Evolutionary conservation across 495 filamentous ascomycete genomes (phyloP).

Genomic region (Viridothelium virens): DNA sequence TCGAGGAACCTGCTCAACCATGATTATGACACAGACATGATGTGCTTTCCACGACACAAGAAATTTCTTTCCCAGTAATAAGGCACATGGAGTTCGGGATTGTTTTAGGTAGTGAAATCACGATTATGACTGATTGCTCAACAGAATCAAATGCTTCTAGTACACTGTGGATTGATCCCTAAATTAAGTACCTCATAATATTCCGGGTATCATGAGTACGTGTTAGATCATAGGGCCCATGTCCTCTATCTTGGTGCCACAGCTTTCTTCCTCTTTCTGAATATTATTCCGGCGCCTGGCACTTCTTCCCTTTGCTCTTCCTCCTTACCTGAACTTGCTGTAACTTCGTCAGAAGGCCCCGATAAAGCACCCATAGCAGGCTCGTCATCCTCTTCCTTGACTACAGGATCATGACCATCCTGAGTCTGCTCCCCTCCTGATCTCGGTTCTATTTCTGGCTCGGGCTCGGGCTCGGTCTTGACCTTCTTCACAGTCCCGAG

Average conservation of each 20-base stretch:
- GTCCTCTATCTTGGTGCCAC: background rate
- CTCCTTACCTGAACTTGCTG: constrained; percentile 29
- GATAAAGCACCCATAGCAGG: constrained; percentile 5
- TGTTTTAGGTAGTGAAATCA: constrained; percentile 6
- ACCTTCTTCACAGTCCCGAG: constrained; percentile 40
- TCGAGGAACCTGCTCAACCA: too few relatives aligned
- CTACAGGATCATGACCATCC: constrained; percentile 29
- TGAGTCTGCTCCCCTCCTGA: constrained; percentile 31
- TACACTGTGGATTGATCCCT: background rate
- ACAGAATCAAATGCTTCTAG: background rate
- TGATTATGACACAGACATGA: too few relatives aligned
- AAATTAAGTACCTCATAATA: too few relatives aligned
- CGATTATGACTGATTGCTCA: background rate
- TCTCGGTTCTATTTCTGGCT: constrained; percentile 29
- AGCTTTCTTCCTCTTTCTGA: constrained; percentile 74
- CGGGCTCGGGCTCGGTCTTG: constrained; percentile 9
- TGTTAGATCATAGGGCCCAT: background rate
- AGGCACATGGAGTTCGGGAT: background rate
- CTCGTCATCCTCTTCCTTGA: constrained; percentile 34
- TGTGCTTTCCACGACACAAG: background rate
- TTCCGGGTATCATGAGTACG: background rate
- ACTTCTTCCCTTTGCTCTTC: constrained; percentile 27
- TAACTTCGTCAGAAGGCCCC: constrained; percentile 15
- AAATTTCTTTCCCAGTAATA: background rate
- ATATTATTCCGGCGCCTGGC: constrained; percentile 48